Base-by-base conservation (phyloP, 23 red algal genomes). In the Cyanidiococcus yangmingshanensis region DNA sequence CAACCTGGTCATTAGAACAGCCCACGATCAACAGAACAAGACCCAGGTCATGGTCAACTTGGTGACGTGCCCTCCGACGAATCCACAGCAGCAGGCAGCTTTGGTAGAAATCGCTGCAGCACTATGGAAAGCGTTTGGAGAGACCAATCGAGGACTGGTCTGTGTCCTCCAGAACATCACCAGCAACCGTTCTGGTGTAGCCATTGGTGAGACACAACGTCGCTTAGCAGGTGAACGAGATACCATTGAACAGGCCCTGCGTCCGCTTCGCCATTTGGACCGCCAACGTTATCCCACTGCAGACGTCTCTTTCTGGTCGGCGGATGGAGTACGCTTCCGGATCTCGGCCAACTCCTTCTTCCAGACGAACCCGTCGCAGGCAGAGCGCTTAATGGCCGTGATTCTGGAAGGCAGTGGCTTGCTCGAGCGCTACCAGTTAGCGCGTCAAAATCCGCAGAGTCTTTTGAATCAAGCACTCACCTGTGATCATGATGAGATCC, bases 341-440 rank as follows among this genome's bases (percentile, higher is more conserved):
- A 92, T 98, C 2, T 89, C 88, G 0, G 85, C 94, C 2, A 98
- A 92, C 45, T 89, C 79, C 0, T 98, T 98, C 63, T 98, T 98
- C 67, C 94, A 98, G 45, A 86, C 94, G 0, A 92, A 91, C 59
- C 76, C 88, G 1, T 57, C n/a, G 2, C 85, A 89, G 76, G 82
- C 94, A 0, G 82, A 85, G n/a, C n/a, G 77, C 21, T 74, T 98
- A 38, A 86, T 89, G 63, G 67, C 83, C 2, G 39, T 77, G 1
- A 78, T 91, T 41, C 37, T 68, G 37, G 76, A 87, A 51, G 82
- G 79, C 33, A 88, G 87, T 2, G 79, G 76, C 12, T 75, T 71
- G 12, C 32, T 71, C 16, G 63, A 71, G 27, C 21, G 7, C 16
- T 7, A 12, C 16, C 3, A 7, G 16, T 7, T 54, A 7, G 45